Conservation (phyloP, 495 filamentous ascomycete genomes). For the Penicillium goetzii region DNA sequence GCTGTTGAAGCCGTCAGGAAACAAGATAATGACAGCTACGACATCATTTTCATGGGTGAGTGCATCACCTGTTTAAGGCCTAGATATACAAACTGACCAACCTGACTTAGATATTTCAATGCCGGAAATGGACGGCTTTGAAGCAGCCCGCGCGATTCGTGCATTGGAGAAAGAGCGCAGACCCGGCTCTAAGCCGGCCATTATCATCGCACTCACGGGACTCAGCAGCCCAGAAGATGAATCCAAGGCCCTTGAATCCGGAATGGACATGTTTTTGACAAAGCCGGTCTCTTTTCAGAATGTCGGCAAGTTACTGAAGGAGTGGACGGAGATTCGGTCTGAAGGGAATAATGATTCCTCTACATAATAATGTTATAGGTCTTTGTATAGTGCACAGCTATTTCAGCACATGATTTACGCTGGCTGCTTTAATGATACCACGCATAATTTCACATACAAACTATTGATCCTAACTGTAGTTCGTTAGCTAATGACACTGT, state of each 20-base stretch:
- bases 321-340: conserved; percentile 31
- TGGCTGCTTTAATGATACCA: conserved; percentile 1
- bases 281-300: conserved; percentile 64
- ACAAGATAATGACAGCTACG: conserved; percentile 35
- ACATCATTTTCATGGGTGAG: conserved; percentile 55
- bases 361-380: not conserved
- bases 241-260: conserved; percentile 63
- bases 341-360: not conserved
- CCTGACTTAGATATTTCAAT: conserved; percentile 60
- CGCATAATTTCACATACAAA: not conserved
- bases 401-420: not conserved
- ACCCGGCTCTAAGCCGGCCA: not conserved
- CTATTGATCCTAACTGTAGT: not conserved
- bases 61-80: not conserved
- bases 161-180: conserved; percentile 53
- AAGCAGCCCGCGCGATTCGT: conserved; percentile 66
- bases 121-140: conserved; percentile 73
- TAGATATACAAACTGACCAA: not conserved
- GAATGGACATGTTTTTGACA: conserved; percentile 72
- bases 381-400: not conserved
- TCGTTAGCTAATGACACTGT: no score
- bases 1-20: conserved; percentile 50
- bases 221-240: conserved; percentile 64
- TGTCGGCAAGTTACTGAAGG: conserved; percentile 46
- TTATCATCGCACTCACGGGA: conserved; percentile 50